Evolutionary conservation across 2,329 filamentous ascomycete genomes (phyloP), one percentile per base, ranked within the genome.

Genomic region (Fusarium devonianum): DNA sequence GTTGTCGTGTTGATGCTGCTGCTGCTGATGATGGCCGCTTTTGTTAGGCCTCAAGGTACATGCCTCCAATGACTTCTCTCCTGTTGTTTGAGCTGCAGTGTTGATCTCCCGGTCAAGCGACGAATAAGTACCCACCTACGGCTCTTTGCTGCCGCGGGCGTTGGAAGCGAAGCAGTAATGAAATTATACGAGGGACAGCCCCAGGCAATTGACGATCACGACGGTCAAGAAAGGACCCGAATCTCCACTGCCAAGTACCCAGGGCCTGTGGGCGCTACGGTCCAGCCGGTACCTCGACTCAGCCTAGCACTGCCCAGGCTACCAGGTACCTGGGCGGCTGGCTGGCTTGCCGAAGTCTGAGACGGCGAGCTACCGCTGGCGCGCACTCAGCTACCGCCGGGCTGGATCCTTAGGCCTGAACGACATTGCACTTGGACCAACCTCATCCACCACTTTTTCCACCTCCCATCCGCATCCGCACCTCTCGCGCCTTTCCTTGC

Each of bases 331-430:
- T n/a, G 7, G 5, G 10, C 6, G 21, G 21, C 21, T 23, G 21
- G 21, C n/a, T 10, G 23, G 23, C 10, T 26, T 26, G 23, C 23
- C 23, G 23, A 10, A 10, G 13, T 29, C 7, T n/a, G 26, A 11
- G n/a, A 29, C 26, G 12, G 12, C 26, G 28, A 7, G 13, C 28
- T 30, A 16, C 28, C 13, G n/a, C 25, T 8, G 25, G 25, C 12
- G 12, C 6, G 21, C 9, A 22, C 21, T 25, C 26, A 37, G 16
- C 49, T 48, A 52, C 55, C 56, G 23, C 46, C 40, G 44, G 50
- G 29, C 40, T 49, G 42, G 44, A 50, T 58, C 32, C 32, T 41
- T 30, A 36, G 33, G 35, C 41, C 33, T 58, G n/a, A 32, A 49
- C 32, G 19, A 33, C 16, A 42, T 22, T 22, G 42, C 14, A 39